A percentile compares a stretch with the other conserved stretches of the same genome.
Conservation (phyloP, 257 asterid species). For the Nicotiana paniculata region DNA sequence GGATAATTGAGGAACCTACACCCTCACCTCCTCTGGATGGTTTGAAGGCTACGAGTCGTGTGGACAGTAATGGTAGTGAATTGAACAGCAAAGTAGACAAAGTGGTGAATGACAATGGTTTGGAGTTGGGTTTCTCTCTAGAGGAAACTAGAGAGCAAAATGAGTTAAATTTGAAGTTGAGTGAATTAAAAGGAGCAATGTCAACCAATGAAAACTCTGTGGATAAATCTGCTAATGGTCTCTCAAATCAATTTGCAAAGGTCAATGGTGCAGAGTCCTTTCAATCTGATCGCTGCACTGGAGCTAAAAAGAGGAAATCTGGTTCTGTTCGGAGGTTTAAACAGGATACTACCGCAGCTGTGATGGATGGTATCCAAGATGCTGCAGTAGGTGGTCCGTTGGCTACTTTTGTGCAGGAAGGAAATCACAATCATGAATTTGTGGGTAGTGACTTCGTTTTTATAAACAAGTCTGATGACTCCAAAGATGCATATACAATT, state of each 20-base stretch:
- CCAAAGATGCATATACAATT: slow-evolving; percentile 47
- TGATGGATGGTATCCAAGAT: slow-evolving; percentile 27
- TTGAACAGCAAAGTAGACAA: slow-evolving; percentile 27
- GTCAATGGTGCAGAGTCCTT: slow-evolving; percentile 27
- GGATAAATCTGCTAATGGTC: slow-evolving; percentile 22
- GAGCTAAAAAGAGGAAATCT: slow-evolving; percentile 87
- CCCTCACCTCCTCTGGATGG: slow-evolving; percentile 4
- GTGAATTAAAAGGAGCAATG: slow-evolving; percentile 50
- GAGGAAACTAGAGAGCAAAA: slow-evolving; percentile 36
- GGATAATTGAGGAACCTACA: slow-evolving; percentile 16
- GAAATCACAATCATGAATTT: slow-evolving; percentile 27
- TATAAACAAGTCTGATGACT: slow-evolving; percentile 35
- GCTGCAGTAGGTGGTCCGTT: slow-evolving; percentile 15
- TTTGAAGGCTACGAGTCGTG: neutral
- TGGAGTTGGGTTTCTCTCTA: slow-evolving; percentile 13
- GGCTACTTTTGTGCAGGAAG: slow-evolving; percentile 24
- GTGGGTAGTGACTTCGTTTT: slow-evolving; percentile 20
- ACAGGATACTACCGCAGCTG: slow-evolving; percentile 39
- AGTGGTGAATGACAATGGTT: slow-evolving; percentile 38
- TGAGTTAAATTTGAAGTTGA: slow-evolving; percentile 53
- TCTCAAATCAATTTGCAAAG: slow-evolving; percentile 34
- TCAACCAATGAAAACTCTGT: slow-evolving; percentile 16
- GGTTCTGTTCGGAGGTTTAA: slow-evolving; percentile 83
- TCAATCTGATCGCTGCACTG: slow-evolving; percentile 57
- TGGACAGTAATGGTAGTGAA: slow-evolving; percentile 9